Base-by-base conservation (phyloP, 495 filamentous ascomycete genomes). In the Podospora pseudocomata region DNA sequence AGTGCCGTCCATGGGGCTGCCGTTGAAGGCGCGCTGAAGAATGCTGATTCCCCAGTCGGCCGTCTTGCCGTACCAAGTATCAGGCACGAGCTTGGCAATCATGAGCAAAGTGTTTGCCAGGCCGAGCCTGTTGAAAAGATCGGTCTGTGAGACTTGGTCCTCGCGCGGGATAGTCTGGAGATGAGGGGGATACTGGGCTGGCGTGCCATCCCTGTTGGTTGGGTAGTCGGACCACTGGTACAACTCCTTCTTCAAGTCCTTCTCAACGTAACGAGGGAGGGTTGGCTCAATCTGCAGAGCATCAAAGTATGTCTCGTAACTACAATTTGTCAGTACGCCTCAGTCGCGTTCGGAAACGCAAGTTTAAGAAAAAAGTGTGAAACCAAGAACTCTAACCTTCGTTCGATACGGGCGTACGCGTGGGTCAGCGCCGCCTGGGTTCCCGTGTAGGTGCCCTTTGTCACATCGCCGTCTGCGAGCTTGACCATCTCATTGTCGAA, bases 351-450 rank as follows among this genome's bases (percentile, higher is more conserved):
- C 23, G 23, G 23, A 23, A 23, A 23, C 23, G 1, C 23, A 23
- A 23, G 23, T 23, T 23, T 23, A 23, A 23, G 23, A 23, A 23
- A 23, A 2, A 23, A 0, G 23, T 23, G 23, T 23, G 23, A 23
- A 23, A 23, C 23, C 23, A 23, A 23, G 23, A 23, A 23, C 16
- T 70, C 77, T 72, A 67, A 80, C 76, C 71, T 77, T 63, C 77
- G 73, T 67, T 81, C 79, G 59, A 81, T 76, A 4, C 76, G 76
- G 15, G 73, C 69, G 65, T 81, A 81, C 0, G 76, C 69, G 65
- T 82, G 74, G 0, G 78, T 81, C 56, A 82, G 60, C 4, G 80
- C 80, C 1, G 79, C 66, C 61, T 81, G 77, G 0, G 80, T 82
- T 5, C 80, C 80, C 19, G 71, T 62, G 60, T 80, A 81, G 6